A percentile compares a stretch with the other conserved stretches of the same genome.
phyloP scores from a whole-genome alignment of 1,284 basidiomycete genomes.

The Cerrena zonata region DNA sequence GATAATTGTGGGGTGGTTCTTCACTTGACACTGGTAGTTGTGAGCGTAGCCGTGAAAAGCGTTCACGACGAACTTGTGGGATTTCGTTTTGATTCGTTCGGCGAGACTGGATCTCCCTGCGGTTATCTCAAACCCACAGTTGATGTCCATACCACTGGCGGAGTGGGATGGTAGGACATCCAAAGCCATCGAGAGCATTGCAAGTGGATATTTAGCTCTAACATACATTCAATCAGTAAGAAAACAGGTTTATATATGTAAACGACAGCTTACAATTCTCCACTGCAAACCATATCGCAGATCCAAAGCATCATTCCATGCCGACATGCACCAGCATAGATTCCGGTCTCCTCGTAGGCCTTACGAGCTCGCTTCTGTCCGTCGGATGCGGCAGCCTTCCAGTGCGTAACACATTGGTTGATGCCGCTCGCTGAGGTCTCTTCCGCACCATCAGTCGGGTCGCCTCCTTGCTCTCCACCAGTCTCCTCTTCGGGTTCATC shows the following conservation, averaged over 20 bases:
- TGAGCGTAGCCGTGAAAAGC: slow-evolving; percentile 32
- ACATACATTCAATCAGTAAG: slow-evolving; percentile 8
- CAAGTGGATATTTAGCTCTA: slow-evolving; percentile 33
- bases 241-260: neutral
- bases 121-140: slow-evolving; percentile 28
- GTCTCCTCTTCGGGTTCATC: neutral
- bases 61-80: slow-evolving; percentile 19
- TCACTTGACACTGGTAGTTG: slow-evolving; percentile 24
- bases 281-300: slow-evolving; percentile 26
- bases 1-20: slow-evolving; percentile 23
- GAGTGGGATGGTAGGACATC: slow-evolving; percentile 14
- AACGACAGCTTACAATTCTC: slow-evolving; percentile 25
- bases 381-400: slow-evolving; percentile 30
- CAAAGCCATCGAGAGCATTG: slow-evolving; percentile 21
- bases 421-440: neutral
- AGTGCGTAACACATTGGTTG: slow-evolving; percentile 24
- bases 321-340: slow-evolving; percentile 28
- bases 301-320: slow-evolving; percentile 23
- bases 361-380: slow-evolving; percentile 26
- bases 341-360: slow-evolving; percentile 29
- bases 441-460: slow-evolving; percentile 12
- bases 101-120: slow-evolving; percentile 21
- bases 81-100: slow-evolving; percentile 3
- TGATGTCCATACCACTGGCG: too few relatives aligned
- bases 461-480: slow-evolving; percentile 5